Evolutionary conservation across 75 land plant species (phyloP).

Genomic region (Sequoiadendron giganteum): DNA sequence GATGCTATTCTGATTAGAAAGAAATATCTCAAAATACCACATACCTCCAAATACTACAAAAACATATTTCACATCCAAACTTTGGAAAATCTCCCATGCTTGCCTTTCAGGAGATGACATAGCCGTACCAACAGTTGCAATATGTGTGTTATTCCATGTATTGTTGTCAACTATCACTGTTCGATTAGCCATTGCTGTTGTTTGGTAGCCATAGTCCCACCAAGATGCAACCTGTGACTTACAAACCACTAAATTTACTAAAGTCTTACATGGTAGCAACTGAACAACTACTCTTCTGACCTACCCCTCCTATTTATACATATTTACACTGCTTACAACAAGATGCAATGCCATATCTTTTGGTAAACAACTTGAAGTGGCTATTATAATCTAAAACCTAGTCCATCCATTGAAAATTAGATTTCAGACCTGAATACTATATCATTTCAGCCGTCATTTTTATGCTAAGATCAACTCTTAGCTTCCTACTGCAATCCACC

Average conservation of each 20-base stretch:
- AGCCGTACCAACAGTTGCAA: constrained; percentile 99
- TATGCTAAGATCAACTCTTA: neutral
- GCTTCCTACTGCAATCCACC: neutral
- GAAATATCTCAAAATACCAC: constrained; percentile 11
- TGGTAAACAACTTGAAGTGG: neutral
- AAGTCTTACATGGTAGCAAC: neutral
- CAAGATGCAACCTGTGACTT: constrained; percentile 92
- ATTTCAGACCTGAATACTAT: neutral
- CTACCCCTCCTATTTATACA: neutral
- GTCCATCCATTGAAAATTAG: neutral
- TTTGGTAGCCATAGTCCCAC: constrained; percentile 99
- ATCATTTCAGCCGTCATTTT: neutral
- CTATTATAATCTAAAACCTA: neutral
- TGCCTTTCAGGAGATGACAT: constrained; percentile 99
- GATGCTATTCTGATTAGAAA: neutral
- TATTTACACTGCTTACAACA: neutral
- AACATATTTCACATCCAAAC: constrained; percentile 98
- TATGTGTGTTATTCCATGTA: constrained; percentile 99
- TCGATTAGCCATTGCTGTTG: constrained; percentile 99
- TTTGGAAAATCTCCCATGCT: constrained; percentile 96
- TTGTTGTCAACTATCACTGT: constrained; percentile 99
- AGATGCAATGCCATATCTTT: neutral
- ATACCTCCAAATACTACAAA: constrained; percentile 98
- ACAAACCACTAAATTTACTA: neutral
- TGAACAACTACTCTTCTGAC: neutral